Percentiles rank a stretch among this genome's conserved stretches.
phyloP scores from a whole-genome alignment of 192 early-diverging fungal species.

The Linnemannia hyalina region DNA sequence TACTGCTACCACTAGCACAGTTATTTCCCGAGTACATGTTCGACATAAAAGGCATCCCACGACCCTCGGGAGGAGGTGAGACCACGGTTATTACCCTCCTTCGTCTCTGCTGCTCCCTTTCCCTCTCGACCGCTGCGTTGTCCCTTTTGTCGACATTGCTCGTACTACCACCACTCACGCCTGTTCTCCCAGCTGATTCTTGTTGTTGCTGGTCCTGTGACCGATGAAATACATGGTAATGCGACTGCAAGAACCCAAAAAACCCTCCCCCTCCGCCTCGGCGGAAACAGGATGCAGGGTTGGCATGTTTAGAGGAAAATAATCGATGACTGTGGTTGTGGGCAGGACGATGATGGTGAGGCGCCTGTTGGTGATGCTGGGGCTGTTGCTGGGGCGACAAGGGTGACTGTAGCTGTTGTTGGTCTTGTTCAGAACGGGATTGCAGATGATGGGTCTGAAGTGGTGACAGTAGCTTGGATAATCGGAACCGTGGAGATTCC shows the following conservation, averaged over 20 bases:
- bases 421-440: slow-evolving; percentile 8
- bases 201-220: slow-evolving; percentile 13
- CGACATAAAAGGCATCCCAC: background rate
- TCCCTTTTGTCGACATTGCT: background rate
- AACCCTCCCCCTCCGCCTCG: slow-evolving; percentile 16
- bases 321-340: background rate
- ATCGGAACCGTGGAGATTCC: slow-evolving; percentile 19
- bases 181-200: background rate
- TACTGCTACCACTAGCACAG: background rate
- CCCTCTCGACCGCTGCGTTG: background rate
- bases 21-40: background rate
- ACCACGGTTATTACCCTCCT: slow-evolving; percentile 7
- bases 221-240: slow-evolving; percentile 49
- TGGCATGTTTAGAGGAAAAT: slow-evolving; percentile 22
- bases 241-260: slow-evolving; percentile 41
- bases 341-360: background rate
- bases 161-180: background rate
- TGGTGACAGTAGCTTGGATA: slow-evolving; percentile 30
- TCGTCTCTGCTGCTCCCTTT: slow-evolving; percentile 7
- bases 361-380: slow-evolving; percentile 12
- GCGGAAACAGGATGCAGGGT: slow-evolving; percentile 11
- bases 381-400: slow-evolving; percentile 2
- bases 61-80: background rate
- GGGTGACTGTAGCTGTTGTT: slow-evolving; percentile 7
- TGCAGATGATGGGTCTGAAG: slow-evolving; percentile 14